phyloP scores from a whole-genome alignment of 2,329 filamentous ascomycete species.

The Ramularia endophylla region DNA sequence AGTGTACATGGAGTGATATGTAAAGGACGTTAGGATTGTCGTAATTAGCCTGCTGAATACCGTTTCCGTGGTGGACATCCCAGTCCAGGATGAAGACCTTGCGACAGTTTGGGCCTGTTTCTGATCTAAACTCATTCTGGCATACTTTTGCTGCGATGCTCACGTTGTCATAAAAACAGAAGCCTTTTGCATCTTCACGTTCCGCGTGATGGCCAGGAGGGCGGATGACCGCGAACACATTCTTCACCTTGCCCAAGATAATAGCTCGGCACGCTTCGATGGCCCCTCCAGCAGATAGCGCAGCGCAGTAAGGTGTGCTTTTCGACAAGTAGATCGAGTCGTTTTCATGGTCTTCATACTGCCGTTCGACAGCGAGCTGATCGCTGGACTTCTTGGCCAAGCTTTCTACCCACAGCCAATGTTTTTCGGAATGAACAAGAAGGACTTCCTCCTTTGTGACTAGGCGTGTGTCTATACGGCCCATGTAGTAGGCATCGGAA shows the following conservation, averaged over 20 bases:
- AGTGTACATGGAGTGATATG: conserved; percentile 87
- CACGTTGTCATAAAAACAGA: conserved; percentile 98
- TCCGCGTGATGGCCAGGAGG: conserved; percentile 96
- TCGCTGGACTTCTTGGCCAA: conserved; percentile 38
- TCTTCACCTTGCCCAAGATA: conserved; percentile 75
- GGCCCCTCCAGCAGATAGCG: conserved; percentile 82
- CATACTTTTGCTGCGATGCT: conserved; percentile 86
- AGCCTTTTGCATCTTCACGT: conserved; percentile 77
- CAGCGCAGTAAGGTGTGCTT: conserved; percentile 56
- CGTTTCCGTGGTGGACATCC: conserved; percentile 77
- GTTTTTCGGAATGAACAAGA: conserved; percentile 68
- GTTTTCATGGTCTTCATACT: conserved; percentile 54
- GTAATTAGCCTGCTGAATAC: conserved; percentile 94
- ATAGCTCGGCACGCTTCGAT: conserved; percentile 97
- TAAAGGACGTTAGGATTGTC: conserved; percentile 92
- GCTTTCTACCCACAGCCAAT: conserved; percentile 70
- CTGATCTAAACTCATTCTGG: conserved; percentile 59
- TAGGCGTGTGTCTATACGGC: conserved; percentile 68
- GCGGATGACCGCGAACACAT: conserved; percentile 90
- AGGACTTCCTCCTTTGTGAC: conserved; percentile 77
- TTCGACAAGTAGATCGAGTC: conserved; percentile 41
- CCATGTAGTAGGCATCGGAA: conserved; percentile 50
- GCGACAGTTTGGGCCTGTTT: conserved; percentile 51
- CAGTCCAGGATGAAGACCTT: conserved; percentile 94
- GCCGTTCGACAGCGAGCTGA: conserved; percentile 39